A percentile compares a stretch with the other conserved stretches of the same genome.
These are phyloP conservation scores for Ceratocystis albifundus DNA, from an alignment of 2,329 filamentous ascomycete genomes.

Conservation along the genomic window DNA sequence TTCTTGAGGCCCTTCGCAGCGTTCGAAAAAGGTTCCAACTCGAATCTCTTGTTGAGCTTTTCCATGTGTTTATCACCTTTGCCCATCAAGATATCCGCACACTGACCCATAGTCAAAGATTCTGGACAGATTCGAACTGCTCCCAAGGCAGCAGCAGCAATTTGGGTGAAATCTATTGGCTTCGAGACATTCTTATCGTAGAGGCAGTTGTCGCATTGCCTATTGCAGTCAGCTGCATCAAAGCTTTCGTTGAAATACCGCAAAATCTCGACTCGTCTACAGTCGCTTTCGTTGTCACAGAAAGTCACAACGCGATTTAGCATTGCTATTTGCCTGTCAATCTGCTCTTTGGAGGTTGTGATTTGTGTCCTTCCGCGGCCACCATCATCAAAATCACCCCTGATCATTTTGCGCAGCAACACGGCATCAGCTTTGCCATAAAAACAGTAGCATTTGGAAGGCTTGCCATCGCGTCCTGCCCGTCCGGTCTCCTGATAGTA, in stretches of 20 bases:
- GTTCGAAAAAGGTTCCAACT: constrained; percentile 44
- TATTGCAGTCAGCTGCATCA: constrained; percentile 55
- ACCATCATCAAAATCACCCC: constrained; percentile 54
- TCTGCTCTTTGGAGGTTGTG: constrained; percentile 52
- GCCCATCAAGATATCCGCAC: constrained; percentile 73
- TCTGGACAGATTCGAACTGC: constrained; percentile 51
- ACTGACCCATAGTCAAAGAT: constrained; percentile 62
- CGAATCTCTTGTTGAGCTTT: constrained; percentile 11
- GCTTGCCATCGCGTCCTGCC: constrained; percentile 79
- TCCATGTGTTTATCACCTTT: constrained; percentile 13
- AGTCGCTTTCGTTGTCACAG: constrained; percentile 81
- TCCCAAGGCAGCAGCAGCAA: constrained; percentile 56
- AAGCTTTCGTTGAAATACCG: constrained; percentile 92
- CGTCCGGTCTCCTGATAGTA: constrained; percentile 98
- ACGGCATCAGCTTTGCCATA: constrained; percentile 71
- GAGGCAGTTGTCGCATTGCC: constrained; percentile 80
- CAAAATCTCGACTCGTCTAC: constrained; percentile 75
- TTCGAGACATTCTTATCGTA: constrained; percentile 56
- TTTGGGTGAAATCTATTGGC: constrained; percentile 61
- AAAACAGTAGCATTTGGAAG: constrained; percentile 80
- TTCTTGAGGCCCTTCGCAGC: constrained; percentile 58
- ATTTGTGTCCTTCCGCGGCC: background rate
- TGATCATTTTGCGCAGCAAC: constrained; percentile 67
- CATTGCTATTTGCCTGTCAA: constrained; percentile 74
- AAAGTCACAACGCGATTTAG: constrained; percentile 73